Percentiles rank a stretch among this genome's conserved stretches.
Evolutionary conservation across 2,329 filamentous ascomycete genomes (phyloP).

Genomic region (Aspergillus ibericus): DNA sequence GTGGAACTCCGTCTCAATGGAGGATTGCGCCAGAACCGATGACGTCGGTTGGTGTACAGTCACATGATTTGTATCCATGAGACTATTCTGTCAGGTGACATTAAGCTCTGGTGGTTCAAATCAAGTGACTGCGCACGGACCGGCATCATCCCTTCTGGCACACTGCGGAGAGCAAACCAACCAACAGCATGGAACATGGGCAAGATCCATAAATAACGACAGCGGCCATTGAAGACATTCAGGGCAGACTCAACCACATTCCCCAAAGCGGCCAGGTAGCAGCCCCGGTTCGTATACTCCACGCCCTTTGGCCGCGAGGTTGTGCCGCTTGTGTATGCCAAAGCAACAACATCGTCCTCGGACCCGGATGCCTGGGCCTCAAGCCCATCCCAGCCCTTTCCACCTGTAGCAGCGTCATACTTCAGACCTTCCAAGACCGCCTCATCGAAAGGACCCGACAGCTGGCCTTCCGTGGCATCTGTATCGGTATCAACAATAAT

Average conservation of each 20-base stretch:
- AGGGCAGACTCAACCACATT: slow-evolving; percentile 89
- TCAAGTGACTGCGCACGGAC: too few relatives aligned
- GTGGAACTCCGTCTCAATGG: neutral
- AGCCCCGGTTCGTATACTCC: slow-evolving; percentile 83
- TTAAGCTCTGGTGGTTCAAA: too few relatives aligned
- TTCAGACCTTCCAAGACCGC: slow-evolving; percentile 77
- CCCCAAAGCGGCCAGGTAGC: slow-evolving; percentile 78
- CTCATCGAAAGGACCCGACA: slow-evolving; percentile 78
- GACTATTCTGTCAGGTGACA: too few relatives aligned
- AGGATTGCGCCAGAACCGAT: too few relatives aligned
- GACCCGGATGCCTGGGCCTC: slow-evolving; percentile 63
- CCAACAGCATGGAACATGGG: slow-evolving; percentile 77
- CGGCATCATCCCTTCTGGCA: too few relatives aligned
- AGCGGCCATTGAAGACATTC: slow-evolving; percentile 67
- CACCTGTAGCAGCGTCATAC: slow-evolving; percentile 66
- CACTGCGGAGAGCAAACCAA: slow-evolving; percentile 28
- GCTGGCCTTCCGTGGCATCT: slow-evolving; percentile 70
- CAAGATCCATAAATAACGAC: slow-evolving; percentile 86
- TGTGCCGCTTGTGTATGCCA: slow-evolving; percentile 93
- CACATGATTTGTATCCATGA: too few relatives aligned
- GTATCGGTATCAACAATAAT: slow-evolving; percentile 83
- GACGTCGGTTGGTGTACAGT: too few relatives aligned
- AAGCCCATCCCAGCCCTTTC: slow-evolving; percentile 74
- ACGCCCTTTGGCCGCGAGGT: slow-evolving; percentile 92
- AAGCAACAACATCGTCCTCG: slow-evolving; percentile 79